A percentile compares a stretch with the other conserved stretches of the same genome.
These are phyloP conservation scores for Oryza meyeriana DNA, from an alignment of 176 grass and related monocot species.

Conservation along the genomic window DNA sequence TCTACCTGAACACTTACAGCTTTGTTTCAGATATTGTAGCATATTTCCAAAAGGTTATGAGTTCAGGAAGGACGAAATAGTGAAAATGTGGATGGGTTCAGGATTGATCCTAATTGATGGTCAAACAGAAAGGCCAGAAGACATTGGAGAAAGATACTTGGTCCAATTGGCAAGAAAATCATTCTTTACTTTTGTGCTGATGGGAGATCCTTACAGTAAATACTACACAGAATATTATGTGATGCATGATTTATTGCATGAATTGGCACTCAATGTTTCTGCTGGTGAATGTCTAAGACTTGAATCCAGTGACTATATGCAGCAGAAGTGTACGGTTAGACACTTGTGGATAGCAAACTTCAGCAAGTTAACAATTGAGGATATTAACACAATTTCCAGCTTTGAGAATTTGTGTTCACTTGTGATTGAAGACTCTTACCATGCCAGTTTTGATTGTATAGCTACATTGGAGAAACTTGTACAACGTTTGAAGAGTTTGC, in stretches of 20 bases:
- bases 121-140: no score
- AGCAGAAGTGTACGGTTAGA: neutral
- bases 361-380: neutral
- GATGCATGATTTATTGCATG: constrained; percentile 48
- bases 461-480: constrained; percentile 12
- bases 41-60: constrained; percentile 34
- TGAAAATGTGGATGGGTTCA: no score
- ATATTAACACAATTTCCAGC: neutral
- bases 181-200: no score
- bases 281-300: constrained; percentile 39
- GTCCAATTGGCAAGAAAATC: no score
- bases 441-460: neutral
- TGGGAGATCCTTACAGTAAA: no score
- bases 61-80: constrained; percentile 26
- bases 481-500: neutral
- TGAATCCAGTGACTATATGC: neutral
- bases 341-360: constrained; percentile 31
- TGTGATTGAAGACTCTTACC: neutral
- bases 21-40: constrained; percentile 39
- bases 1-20: constrained; percentile 12
- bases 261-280: constrained; percentile 33
- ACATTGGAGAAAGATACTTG: no score
- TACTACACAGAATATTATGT: neutral
- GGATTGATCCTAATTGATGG: no score
- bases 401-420: constrained; percentile 31